Percentiles rank a stretch among this genome's conserved stretches.
These are phyloP conservation scores for Sarocladium oryzae DNA, from an alignment of 2,329 filamentous ascomycete species.

Conservation along the genomic window DNA sequence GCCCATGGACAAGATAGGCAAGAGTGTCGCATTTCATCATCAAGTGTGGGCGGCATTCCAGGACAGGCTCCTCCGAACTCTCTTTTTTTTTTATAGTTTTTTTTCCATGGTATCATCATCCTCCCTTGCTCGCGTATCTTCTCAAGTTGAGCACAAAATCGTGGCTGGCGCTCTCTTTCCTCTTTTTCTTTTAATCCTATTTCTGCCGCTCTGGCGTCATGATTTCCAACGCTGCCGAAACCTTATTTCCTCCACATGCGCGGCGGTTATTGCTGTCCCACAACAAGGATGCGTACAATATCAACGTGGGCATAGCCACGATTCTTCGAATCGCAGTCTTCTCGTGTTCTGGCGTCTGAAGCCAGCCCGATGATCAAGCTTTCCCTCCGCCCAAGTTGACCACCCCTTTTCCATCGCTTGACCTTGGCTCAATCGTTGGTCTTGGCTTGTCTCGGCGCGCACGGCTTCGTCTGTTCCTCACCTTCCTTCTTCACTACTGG, in stretches of 20 bases:
- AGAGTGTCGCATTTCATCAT: too few relatives aligned
- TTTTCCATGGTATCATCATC: neutral
- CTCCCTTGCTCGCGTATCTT: too few relatives aligned
- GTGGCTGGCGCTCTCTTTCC: too few relatives aligned
- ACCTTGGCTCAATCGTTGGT: slow-evolving; percentile 8
- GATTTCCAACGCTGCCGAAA: slow-evolving; percentile 4
- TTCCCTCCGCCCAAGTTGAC: slow-evolving; percentile 16
- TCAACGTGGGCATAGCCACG: too few relatives aligned
- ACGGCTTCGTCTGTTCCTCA: neutral
- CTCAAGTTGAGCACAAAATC: too few relatives aligned
- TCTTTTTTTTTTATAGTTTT: neutral
- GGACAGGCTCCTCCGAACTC: neutral
- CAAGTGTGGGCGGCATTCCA: slow-evolving; percentile 1
- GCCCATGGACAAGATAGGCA: too few relatives aligned
- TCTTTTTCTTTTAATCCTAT: too few relatives aligned
- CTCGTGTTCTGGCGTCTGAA: neutral
- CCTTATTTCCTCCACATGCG: neutral
- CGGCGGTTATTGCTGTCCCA: too few relatives aligned
- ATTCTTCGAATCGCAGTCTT: too few relatives aligned
- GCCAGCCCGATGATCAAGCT: slow-evolving; percentile 15
- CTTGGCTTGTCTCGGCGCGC: neutral
- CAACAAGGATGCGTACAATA: too few relatives aligned
- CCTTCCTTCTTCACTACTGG: neutral
- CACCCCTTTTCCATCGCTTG: slow-evolving; percentile 10
- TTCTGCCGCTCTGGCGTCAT: neutral